Evolutionary conservation across 2,329 filamentous ascomycete species (phyloP), one percentile per base, ranked within the genome.

Genomic region (Alternaria gaisen): DNA sequence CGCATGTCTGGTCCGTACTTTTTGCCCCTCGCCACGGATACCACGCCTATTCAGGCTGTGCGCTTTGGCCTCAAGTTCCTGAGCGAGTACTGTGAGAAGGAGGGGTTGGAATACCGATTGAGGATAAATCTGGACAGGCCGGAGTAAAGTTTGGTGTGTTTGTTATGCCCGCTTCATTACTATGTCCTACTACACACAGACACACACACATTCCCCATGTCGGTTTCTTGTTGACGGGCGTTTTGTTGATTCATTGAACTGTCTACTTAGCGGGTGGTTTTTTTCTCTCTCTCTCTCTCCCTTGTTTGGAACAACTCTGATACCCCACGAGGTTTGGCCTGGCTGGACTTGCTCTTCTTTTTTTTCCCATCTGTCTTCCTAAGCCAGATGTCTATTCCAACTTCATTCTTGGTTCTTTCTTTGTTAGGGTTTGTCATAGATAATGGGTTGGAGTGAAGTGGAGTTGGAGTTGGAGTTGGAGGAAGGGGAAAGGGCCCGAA

Each of bases 21-120:
- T 40, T 66, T 84, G 3, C 81, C 81, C 0, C 62, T 83, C 0
- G 71, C 71, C 1, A 66, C 70, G 11, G 77, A 80, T 28, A 82
- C 80, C 1, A 77, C 75, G 5, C 79, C 82, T 0, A 68, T 83
- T n/a, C 75, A 80, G 52, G 81, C 81, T 1, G 81, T 83, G 2
- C 68, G 82, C 0, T 81, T 83, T 38, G 82, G 80, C 0, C 64
- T 80, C 20, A 70, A 72, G 48, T 78, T 83, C 51, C 63, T 83
- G 18, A 62, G 64, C 22, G 82, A 84, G 67, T 83, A 81, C 74
- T 76, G 80, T 56, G 74, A 75, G 50, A 76, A 69, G 32, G 74
- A 77, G 53, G 56, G 63, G 26, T 24, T 77, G 7, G 61, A 71
- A 9, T 73, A 77, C 53, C 57, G 24, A 4, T 30, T 76, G 14